Conservation (phyloP, 2,329 filamentous ascomycete species). For the Cercospora berteroae region DNA sequence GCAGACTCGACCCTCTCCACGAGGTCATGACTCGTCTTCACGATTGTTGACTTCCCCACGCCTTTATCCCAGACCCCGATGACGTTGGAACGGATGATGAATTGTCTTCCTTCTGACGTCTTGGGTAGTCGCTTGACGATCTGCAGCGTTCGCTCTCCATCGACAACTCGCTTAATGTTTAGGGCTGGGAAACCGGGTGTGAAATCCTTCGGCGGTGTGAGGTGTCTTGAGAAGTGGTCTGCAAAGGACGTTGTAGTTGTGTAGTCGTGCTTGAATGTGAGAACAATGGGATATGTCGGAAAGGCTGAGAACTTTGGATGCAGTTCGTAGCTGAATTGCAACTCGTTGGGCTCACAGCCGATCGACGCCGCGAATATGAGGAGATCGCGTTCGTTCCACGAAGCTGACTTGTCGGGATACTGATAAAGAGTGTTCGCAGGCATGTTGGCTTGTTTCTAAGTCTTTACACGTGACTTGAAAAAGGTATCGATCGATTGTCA, state of each 20-base stretch:
- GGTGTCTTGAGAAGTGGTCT: conserved; percentile 73
- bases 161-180: conserved; percentile 70
- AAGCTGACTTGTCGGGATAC: conserved; percentile 70
- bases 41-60: conserved; percentile 69
- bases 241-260: conserved; percentile 69
- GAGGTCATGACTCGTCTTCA: conserved; percentile 72
- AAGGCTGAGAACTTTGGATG: conserved; percentile 83
- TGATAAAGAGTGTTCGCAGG: conserved; percentile 49
- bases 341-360: conserved; percentile 75
- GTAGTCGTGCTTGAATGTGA: conserved; percentile 74
- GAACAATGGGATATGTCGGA: conserved; percentile 80
- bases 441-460: background rate
- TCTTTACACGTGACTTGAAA: background rate
- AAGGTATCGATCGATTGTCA: background rate
- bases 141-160: conserved; percentile 73
- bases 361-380: conserved; percentile 89
- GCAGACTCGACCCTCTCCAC: conserved; percentile 55
- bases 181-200: conserved; percentile 76
- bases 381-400: conserved; percentile 74
- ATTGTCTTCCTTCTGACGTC: conserved; percentile 66
- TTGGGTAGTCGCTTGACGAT: conserved; percentile 71
- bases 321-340: conserved; percentile 89
- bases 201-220: conserved; percentile 35
- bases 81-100: conserved; percentile 74
- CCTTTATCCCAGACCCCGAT: conserved; percentile 88